phyloP scores from a whole-genome alignment of 2,329 filamentous ascomycete species.

The Lojkania enalia region DNA sequence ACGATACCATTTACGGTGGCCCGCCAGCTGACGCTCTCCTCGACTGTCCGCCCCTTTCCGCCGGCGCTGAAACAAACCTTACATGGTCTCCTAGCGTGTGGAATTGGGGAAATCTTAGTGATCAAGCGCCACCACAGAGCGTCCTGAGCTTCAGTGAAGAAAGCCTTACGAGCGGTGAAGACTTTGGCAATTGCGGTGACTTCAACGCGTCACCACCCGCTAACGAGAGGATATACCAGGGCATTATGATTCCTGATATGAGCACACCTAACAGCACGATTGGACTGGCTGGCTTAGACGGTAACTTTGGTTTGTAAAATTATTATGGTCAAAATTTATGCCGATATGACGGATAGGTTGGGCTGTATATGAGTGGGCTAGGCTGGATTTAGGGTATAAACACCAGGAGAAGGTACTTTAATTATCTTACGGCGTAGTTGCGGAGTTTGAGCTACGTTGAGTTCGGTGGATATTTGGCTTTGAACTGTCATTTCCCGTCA shows the following conservation, averaged over 20 bases:
- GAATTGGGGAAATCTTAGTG: constrained; percentile 34
- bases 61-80: constrained; percentile 32
- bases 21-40: constrained; percentile 50
- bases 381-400: neutral
- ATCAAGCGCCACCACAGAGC: constrained; percentile 51
- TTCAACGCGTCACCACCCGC: constrained; percentile 32
- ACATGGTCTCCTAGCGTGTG: constrained; percentile 44
- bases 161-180: constrained; percentile 59
- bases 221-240: constrained; percentile 38
- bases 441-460: too few species aligned
- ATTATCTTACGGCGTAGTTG: too few species aligned
- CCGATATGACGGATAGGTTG: constrained; percentile 9
- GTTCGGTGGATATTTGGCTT: too few species aligned
- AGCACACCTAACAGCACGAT: constrained; percentile 22
- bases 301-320: constrained; percentile 45
- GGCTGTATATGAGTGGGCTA: neutral
- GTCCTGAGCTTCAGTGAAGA: constrained; percentile 64
- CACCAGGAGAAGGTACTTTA: too few species aligned
- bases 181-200: constrained; percentile 37
- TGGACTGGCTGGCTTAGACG: constrained; percentile 43
- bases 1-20: constrained; percentile 78
- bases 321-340: constrained; percentile 1
- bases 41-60: constrained; percentile 35
- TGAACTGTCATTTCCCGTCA: constrained; percentile 1
- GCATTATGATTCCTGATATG: constrained; percentile 44